Evolutionary conservation across 371 early-diverging fungal genomes (phyloP).

Genomic region (Catenaria anguillulae): DNA sequence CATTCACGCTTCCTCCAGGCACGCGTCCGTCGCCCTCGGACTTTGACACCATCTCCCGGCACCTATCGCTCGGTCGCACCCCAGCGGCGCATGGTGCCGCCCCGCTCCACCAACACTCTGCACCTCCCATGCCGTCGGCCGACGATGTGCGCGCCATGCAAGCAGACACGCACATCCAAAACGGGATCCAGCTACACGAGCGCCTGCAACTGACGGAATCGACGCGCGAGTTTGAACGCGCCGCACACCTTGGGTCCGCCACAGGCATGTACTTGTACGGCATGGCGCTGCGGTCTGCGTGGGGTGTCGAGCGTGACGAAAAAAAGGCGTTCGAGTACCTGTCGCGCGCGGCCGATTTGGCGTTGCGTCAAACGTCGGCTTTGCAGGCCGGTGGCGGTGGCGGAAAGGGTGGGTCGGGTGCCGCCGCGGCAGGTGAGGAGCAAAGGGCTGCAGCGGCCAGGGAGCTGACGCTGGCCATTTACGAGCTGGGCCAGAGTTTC

Average conservation of each 20-base stretch:
- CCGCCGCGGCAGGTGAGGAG: background rate
- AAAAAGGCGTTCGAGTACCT: conserved; percentile 3
- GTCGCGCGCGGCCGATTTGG: conserved; percentile 3
- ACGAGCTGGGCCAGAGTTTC: conserved; percentile 9
- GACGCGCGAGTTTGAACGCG: background rate
- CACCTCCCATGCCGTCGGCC: background rate
- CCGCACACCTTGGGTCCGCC: conserved; percentile 4
- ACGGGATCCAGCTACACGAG: conserved; percentile 4
- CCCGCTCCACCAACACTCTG: background rate
- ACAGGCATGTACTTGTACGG: conserved; percentile 9
- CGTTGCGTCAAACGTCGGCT: background rate
- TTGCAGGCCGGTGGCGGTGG: background rate
- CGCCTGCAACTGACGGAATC: background rate
- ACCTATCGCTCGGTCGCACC: background rate
- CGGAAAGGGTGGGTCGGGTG: background rate
- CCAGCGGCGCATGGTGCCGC: background rate
- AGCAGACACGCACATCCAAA: background rate
- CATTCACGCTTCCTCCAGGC: too few species aligned
- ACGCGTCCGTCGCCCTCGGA: too few species aligned
- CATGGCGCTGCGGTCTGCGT: conserved; percentile 7
- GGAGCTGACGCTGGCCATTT: conserved; percentile 8
- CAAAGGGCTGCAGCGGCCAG: background rate
- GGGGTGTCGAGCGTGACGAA: conserved; percentile 8
- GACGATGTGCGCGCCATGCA: background rate
- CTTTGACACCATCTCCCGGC: background rate